Base-by-base conservation (phyloP, 2,329 filamentous ascomycete genomes). In the Trichoderma brevicompactum region DNA sequence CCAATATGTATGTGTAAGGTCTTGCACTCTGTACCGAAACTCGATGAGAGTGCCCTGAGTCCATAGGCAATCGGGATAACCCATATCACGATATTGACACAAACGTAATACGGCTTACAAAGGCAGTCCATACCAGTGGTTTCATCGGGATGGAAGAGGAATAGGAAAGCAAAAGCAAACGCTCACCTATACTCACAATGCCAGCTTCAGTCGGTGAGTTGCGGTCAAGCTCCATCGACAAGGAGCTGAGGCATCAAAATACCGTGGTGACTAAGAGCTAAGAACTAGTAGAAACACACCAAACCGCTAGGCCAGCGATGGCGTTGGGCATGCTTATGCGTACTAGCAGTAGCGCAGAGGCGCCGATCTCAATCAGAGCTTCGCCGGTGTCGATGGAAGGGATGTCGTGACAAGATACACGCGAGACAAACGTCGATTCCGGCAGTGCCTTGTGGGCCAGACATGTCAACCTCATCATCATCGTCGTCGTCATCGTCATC, bases 361-460 rank as follows among this genome's bases (percentile, higher is more conserved):
- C 28, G 48, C 28, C 44, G 56, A 60, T 60, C 56, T 49, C 44
- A 49, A 60, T 41, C 15, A 32, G 44, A 60, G 52, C 44, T 50
- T 60, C 55, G 17, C 41, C 56, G 19, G 38, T 40, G 34, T n/a
- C 41, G 28, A 38, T 41, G 40, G 15, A 56, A 32, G 13, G n/a
- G 19, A 36, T 13, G 12, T 32, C n/a, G 55, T n/a, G 15, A 46
- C 32, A 23, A 40, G 36, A 10, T 41, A 32, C 19, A 15, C 56
- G n/a, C 56, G 44, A 34, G 34, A 58, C 41, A 48, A 48, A 10
- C 17, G 2, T 12, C 13, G 23, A 28, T 28, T 32, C 56, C 9
- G 17, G 44, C 56, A 34, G 58, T 48, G 32, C 34, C 9, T n/a
- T 50, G 46, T 23, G 23, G 58, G 38, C 58, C 56, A 50, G 44